A percentile compares a stretch with the other conserved stretches of the same genome.
phyloP scores from a whole-genome alignment of 305 asterid species.

The Petunia hybrid region DNA sequence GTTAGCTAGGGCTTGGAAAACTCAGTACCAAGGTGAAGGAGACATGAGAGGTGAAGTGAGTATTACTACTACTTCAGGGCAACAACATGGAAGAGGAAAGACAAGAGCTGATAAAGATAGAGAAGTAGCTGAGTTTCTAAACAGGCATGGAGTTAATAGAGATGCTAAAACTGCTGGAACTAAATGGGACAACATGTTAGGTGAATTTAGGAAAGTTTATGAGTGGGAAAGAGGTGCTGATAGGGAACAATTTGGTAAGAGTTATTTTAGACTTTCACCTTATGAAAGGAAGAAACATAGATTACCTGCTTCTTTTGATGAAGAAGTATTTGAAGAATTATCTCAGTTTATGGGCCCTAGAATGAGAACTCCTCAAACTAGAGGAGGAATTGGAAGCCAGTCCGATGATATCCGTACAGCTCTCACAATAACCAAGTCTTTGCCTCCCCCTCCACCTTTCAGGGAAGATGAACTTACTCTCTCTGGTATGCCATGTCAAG shows the following conservation, averaged over 20 bases:
- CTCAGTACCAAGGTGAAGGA: slow-evolving; percentile 49
- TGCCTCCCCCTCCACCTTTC: slow-evolving; percentile 43
- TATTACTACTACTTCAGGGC: background rate
- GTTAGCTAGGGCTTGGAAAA: slow-evolving; percentile 59
- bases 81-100: slow-evolving; percentile 42
- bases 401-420: slow-evolving; percentile 36
- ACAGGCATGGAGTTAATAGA: slow-evolving; percentile 50
- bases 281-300: slow-evolving; percentile 56
- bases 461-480: slow-evolving; percentile 42
- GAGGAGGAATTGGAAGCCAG: background rate
- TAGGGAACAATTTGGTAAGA: slow-evolving; percentile 49
- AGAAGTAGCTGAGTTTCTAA: slow-evolving; percentile 57
- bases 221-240: slow-evolving; percentile 63
- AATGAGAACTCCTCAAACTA: slow-evolving; percentile 43
- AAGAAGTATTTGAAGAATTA: slow-evolving; percentile 57
- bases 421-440: slow-evolving; percentile 27
- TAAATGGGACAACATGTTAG: slow-evolving; percentile 63
- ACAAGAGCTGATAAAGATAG: slow-evolving; percentile 55
- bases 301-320: slow-evolving; percentile 62
- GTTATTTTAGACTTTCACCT: slow-evolving; percentile 55
- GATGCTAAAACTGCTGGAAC: slow-evolving; percentile 63
- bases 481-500: slow-evolving; percentile 34
- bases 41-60: slow-evolving; percentile 28
- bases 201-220: slow-evolving; percentile 58
- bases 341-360: slow-evolving; percentile 58